Evolutionary conservation across 1,139 yeast species (phyloP), one percentile per base, ranked within the genome.

Genomic region (Saccharomyces uvarum): DNA sequence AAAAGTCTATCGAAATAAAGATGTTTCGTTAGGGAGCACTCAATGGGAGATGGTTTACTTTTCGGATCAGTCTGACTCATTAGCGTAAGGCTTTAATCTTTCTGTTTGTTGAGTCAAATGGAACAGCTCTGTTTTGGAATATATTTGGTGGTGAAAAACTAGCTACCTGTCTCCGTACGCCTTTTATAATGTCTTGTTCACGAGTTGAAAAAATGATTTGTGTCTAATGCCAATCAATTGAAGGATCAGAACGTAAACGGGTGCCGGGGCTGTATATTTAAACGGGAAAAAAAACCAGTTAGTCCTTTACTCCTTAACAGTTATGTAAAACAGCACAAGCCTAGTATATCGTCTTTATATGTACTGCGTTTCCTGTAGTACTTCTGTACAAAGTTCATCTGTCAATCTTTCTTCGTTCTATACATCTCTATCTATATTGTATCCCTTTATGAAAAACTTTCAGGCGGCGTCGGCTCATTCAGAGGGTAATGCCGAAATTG

Each of bases 401-500:
- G 41, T 9, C 9, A 21, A 19, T 38, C 26, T 38, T 9, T 38
- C 19, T 9, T 3, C 11, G 11, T 11, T 38, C 9, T 9, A 8
- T 38, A 38, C 21, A 19, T 16, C 19, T 38, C 44, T 38, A 14
- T 38, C 44, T 38, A 38, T 38, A 38, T 38, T 19, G 44, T 38
- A 38, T 19, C 44, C 44, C 44, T 38, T 38, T 38, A 38, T 38
- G 24, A 38, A 38, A 38, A 38, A 38, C 44, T 38, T 38, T 24
- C 44, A 38, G 26, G 44, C 44, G 44, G 44, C 21, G 44, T 38
- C 44, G 44, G 44, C 44, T 16, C 61, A 49, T 8, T 61, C 61
- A 49, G 31, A 63, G 51, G 1, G 56, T 28, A 14, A 86, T 78
- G 63, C 83, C 77, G 62, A 87, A 87, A 65, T 87, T 87, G 66